Base-by-base conservation (phyloP, 176 grass and related monocot genomes). In the Musa schizocarpa region DNA sequence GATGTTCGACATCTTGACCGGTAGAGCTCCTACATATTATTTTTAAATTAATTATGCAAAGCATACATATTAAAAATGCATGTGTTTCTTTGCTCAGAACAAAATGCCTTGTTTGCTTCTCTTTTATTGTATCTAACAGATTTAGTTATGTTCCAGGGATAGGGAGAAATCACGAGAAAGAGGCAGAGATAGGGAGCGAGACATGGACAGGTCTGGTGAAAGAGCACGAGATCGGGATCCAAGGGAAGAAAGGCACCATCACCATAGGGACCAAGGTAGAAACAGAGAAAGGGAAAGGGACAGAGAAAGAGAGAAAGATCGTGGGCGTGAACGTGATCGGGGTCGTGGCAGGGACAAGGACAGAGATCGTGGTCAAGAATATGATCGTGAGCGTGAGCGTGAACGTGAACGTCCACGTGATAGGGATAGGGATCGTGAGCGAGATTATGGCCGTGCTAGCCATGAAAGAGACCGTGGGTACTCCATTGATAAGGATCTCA, bases 161-260 rank as follows among this genome's bases (percentile, higher is more conserved):
- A 69, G 50, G 54, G 93, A 90, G 61, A 92, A 96, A 50, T 92
- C 89, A 26, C 85, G 83, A 74, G 92, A 96, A 77, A 85, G 59
- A 69, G 70, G 69, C 19, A 78, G 77, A n/a, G 90, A 89, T 79
- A 85, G 61, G 69, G 81, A 86, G 0, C 80, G 84, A 21, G 85
- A 85, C 12, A 66, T 22, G 16, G 92, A 89, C 14, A 92, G 17
- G 77, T 86, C 87, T 7, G 81, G 90, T 88, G 89, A 89, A 48
- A 84, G 84, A 19, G 72, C 63, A 65, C 83, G 34, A 43, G 34
- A 43, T 43, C 34, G 84, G 63, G 92, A 96, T 76, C 63, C 80
- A 24, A 86, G 83, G 77, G 92, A 89, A 77, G 92, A 96, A 56
- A 87, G 80, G 73, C 89, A 87, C 67, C 82, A 72, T 12, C 51